Percentiles rank a stretch among this genome's conserved stretches.
Conservation (phyloP, 257 asterid species). For the Pogostemon cablin region DNA sequence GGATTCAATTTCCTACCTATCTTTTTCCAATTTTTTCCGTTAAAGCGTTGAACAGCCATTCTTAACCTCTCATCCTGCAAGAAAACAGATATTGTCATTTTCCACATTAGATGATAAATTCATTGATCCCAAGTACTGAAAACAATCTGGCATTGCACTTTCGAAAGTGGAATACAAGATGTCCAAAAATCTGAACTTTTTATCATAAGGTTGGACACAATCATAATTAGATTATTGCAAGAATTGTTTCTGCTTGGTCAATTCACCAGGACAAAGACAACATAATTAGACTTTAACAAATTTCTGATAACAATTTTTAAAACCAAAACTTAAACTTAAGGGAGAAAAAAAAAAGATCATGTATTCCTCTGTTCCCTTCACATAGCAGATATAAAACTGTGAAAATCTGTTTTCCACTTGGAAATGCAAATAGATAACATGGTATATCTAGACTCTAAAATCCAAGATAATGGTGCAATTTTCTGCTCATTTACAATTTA, state of each 20-base stretch:
- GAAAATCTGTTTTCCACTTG: neutral
- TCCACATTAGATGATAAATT: slow-evolving; percentile 4
- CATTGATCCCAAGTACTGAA: neutral
- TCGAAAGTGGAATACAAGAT: neutral
- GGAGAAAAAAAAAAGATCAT: neutral
- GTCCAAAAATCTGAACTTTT: slow-evolving; percentile 5
- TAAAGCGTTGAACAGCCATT: slow-evolving; percentile 84
- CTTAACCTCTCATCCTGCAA: slow-evolving; percentile 84
- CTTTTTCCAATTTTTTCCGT: slow-evolving; percentile 97
- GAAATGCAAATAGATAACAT: slow-evolving; percentile 1
- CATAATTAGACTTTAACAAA: neutral
- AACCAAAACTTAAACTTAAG: no score
- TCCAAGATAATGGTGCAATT: slow-evolving; percentile 4
- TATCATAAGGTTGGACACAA: neutral
- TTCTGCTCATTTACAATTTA: neutral
- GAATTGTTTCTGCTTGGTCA: neutral
- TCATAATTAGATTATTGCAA: neutral
- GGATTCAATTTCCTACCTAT: slow-evolving; percentile 61
- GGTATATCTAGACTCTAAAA: slow-evolving; percentile 3
- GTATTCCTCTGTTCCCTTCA: neutral
- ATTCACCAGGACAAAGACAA: neutral
- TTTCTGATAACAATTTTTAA: neutral
- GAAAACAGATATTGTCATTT: slow-evolving; percentile 20
- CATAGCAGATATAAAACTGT: neutral
- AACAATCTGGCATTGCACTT: slow-evolving; percentile 27